Base-by-base conservation (phyloP, 2,329 filamentous ascomycete genomes). In the Trichophyton equinum region DNA sequence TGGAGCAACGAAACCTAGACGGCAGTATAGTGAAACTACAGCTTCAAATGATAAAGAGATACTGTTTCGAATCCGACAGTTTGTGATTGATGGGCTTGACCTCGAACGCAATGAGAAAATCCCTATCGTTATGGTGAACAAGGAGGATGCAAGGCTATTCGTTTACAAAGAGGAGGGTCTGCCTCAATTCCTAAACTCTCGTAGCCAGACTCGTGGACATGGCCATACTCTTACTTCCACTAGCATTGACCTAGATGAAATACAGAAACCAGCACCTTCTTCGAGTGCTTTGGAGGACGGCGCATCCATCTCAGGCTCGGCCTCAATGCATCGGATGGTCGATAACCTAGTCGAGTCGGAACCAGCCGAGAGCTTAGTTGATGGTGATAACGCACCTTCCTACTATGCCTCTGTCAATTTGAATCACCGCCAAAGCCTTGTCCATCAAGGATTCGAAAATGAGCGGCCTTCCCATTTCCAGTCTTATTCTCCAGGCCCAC, bases 31-130 rank as follows among this genome's bases (percentile, higher is more conserved):
- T 8, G 71, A 82, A 36, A 76, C 81, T 62, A 77, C 81, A 60
- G 77, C 79, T 59, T 79, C 83, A 61, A 77, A 79, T 0, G 82
- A 85, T 60, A 76, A 82, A 38, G 85, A 88, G 70, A 86, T 85
- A 81, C 76, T 86, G n/a, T 82, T 82, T 68, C 79, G 85, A 46
- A 78, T 87, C 60, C 79, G 81, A 60, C 83, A 85, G 62, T 77
- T 88, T 36, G 74, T 87, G 6, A 78, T 82, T 56, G 83, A 85
- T 69, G 85, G 82, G 2, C 73, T 86, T 42, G 73, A 80, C 59
- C 71, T 87, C 30, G 80, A 81, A n/a, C 74, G 79, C 60, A 76
- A 78, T 64, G 72, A 76, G 58, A 74, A 75, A 70, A 76, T 79
- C 15, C 79, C 80, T 8, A 68, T 82, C 22, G 73, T 75, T 56